Percentiles rank a stretch among this genome's conserved stretches.
Conservation (phyloP, 306 rosid species). For the Phaseolus lunatus region DNA sequence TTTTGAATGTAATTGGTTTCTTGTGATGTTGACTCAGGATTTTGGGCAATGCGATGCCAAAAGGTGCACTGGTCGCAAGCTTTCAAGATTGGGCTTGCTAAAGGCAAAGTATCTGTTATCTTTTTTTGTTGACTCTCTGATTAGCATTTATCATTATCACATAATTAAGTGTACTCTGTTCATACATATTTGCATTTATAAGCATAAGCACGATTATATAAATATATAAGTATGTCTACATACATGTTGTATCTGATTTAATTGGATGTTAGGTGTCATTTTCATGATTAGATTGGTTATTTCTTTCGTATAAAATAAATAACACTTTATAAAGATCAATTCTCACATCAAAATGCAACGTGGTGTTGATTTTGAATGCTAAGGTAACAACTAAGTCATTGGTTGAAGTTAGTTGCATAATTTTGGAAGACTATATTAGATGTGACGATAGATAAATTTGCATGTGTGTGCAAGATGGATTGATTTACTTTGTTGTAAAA, state of each 20-base stretch:
- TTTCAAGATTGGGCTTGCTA: conserved; percentile 80
- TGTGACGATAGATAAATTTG: background rate
- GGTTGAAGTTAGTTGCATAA: no score
- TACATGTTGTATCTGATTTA: conserved; percentile 6
- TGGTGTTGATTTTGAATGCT: conserved; percentile 10
- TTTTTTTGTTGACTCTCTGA: conserved; percentile 24
- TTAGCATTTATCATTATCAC: conserved; percentile 7
- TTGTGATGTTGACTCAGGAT: conserved; percentile 64
- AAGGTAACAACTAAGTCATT: no score
- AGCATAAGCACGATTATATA: conserved; percentile 15
- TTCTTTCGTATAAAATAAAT: conserved; percentile 8
- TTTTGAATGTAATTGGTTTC: conserved; percentile 43
- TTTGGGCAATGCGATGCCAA: conserved; percentile 95
- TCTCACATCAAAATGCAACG: background rate
- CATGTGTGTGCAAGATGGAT: background rate
- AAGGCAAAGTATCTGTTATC: conserved; percentile 64
- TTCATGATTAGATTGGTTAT: conserved; percentile 4
- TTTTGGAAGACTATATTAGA: no score
- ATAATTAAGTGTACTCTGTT: background rate
- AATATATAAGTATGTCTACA: background rate
- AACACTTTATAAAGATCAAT: background rate
- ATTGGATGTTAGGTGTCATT: conserved; percentile 15
- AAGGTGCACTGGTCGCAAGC: conserved; percentile 95
- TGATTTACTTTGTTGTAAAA: background rate
- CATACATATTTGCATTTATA: background rate